phyloP scores from a whole-genome alignment of 805 yeast genomes.

The Wickerhamiella nectarea region DNA sequence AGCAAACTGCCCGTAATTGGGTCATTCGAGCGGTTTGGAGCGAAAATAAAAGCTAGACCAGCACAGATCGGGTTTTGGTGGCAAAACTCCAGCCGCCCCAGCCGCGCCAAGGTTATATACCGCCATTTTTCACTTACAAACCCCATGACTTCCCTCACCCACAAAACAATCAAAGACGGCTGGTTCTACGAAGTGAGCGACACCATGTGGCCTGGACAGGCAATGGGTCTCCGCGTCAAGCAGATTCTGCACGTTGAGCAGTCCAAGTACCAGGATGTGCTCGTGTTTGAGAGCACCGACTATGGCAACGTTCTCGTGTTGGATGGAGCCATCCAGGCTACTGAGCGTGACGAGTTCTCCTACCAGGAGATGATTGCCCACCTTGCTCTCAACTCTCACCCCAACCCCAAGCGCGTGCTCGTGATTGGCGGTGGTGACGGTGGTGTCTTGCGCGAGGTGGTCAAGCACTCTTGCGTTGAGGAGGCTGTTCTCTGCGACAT shows the following conservation, averaged over 20 bases:
- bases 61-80: too few relatives aligned
- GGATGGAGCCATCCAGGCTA: slow-evolving; percentile 89
- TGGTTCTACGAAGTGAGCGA: slow-evolving; percentile 95
- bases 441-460: slow-evolving; percentile 89
- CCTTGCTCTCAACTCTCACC: slow-evolving; percentile 82
- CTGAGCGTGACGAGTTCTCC: slow-evolving; percentile 94
- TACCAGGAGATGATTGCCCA: slow-evolving; percentile 98
- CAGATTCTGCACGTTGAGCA: slow-evolving; percentile 72
- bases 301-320: slow-evolving; percentile 92
- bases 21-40: too few relatives aligned
- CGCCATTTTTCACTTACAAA: not conserved
- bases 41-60: too few relatives aligned
- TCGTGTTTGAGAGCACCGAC: slow-evolving; percentile 82
- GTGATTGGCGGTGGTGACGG: slow-evolving; percentile 99
- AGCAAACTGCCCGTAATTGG: too few relatives aligned
- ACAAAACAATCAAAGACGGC: slow-evolving; percentile 41
- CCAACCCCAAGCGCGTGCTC: slow-evolving; percentile 82
- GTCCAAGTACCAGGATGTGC: slow-evolving; percentile 84
- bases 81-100: not conserved
- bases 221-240: slow-evolving; percentile 81
- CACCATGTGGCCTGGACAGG: slow-evolving; percentile 99
- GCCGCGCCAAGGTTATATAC: not conserved
- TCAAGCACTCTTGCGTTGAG: slow-evolving; percentile 76
- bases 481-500: slow-evolving; percentile 88
- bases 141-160: slow-evolving; percentile 13